Evolutionary conservation across 352 stramenopile species (phyloP).

Genomic region (Globisporangium apiculatum): DNA sequence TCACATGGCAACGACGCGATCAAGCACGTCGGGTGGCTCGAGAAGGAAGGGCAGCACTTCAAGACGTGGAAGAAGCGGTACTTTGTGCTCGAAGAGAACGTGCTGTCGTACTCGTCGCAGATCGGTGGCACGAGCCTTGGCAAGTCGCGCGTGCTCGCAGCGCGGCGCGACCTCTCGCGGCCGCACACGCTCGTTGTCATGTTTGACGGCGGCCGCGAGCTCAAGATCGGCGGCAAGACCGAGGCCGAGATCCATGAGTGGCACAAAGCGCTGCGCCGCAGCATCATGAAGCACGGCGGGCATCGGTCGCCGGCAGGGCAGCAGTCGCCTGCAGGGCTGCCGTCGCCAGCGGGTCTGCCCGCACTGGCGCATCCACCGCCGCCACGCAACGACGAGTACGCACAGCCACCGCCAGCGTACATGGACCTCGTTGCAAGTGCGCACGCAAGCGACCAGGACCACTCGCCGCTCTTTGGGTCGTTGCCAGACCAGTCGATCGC

Average conservation of each 20-base stretch:
- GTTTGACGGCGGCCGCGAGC: slow-evolving; percentile 55
- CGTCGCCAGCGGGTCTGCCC: background rate
- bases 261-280: slow-evolving; percentile 49
- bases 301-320: slow-evolving; percentile 15
- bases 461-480: slow-evolving; percentile 12
- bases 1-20: slow-evolving; percentile 13
- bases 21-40: slow-evolving; percentile 72
- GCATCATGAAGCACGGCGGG: slow-evolving; percentile 31
- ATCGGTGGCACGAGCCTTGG: slow-evolving; percentile 41
- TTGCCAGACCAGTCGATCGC: background rate
- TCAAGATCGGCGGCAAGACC: slow-evolving; percentile 54
- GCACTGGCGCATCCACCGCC: background rate
- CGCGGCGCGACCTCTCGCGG: slow-evolving; percentile 44
- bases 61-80: slow-evolving; percentile 80
- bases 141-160: slow-evolving; percentile 45
- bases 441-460: background rate
- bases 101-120: slow-evolving; percentile 56
- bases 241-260: slow-evolving; percentile 68
- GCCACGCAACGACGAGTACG: background rate
- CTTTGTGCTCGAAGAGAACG: slow-evolving; percentile 56
- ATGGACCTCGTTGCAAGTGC: background rate
- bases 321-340: background rate
- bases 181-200: slow-evolving; percentile 56
- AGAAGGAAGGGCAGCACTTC: slow-evolving; percentile 69
- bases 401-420: slow-evolving; percentile 3